Evolutionary conservation across 768 basidiomycete genomes (phyloP), one percentile per base, ranked within the genome.

Genomic region (Agaricus subrufescens): DNA sequence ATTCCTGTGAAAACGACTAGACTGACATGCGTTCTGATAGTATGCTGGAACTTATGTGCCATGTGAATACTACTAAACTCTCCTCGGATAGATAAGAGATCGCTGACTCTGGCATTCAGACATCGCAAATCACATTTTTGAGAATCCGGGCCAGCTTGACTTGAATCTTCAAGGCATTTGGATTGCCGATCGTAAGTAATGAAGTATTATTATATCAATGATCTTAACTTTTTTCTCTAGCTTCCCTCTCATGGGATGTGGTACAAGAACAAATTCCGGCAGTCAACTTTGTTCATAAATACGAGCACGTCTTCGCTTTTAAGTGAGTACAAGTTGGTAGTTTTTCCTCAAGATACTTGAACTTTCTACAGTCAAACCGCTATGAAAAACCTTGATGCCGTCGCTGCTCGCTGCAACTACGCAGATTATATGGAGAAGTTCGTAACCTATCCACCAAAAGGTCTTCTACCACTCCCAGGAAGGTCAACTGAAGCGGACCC

Each of bases 121-220:
- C 63, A 85, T 88, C 55, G 88, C 89, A 1, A 83, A 89, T 69
- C 86, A 76, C 63, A 87, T 91, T 46, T 88, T 84, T 61, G 76
- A 79, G 34, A 72, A 89, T 45, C 79, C 84, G 1, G 64, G 59
- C 0, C 64, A 67, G 0, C 67, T 90, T 8, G 78, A 82, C 43
- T 73, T 91, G 19, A 70, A 76, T 30, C 73, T 90, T 26, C 82
- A 83, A 62, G 89, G 88, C 3, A 81, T 86, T 43, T 90, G 87
- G 85, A 80, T 89, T 26, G 73, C 76, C 27, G 87, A 90, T 70
- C 85, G 88, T 88, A 62, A 67, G 85, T 61, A 27, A 34, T 42
- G 37, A 38, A 38, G 14, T 38, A 42, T 12, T 29, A 38, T 45
- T 34, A 15, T 10, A 15, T 0, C 10, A 2, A 4, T 10, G n/a